Conservation (phyloP, 1,139 yeast species). For the Nakaseomyces bracarensis region DNA sequence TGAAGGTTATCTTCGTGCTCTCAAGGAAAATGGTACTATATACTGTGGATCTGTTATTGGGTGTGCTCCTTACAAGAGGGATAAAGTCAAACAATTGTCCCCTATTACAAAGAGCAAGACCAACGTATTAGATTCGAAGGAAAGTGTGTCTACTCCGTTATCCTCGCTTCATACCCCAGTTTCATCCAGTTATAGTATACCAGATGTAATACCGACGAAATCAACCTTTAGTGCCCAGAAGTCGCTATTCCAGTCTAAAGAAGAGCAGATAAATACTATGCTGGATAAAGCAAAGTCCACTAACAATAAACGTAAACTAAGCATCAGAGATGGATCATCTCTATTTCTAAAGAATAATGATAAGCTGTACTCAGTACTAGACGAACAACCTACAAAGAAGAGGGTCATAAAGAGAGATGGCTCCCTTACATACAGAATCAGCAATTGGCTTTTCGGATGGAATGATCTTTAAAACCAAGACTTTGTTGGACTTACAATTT, state of each 20-base stretch:
- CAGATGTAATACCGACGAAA: not conserved
- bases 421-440: conserved; percentile 25
- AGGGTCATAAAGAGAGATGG: conserved; percentile 9
- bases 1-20: conserved; percentile 66
- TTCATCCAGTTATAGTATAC: not conserved
- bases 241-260: not conserved
- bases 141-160: not conserved
- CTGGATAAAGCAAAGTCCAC: conserved; percentile 45
- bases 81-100: conserved; percentile 47
- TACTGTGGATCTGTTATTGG: conserved; percentile 66
- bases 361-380: conserved; percentile 5
- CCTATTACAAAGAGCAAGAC: not conserved
- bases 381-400: conserved; percentile 4
- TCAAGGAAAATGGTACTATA: conserved; percentile 67
- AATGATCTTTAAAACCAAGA: conserved; percentile 5
- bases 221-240: not conserved
- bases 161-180: not conserved
- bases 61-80: conserved; percentile 58
- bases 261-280: not conserved
- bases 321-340: conserved; percentile 8
- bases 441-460: conserved; percentile 9
- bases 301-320: conserved; percentile 32
- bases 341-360: conserved; percentile 6
- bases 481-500: no score
- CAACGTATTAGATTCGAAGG: no score